phyloP scores from a whole-genome alignment of 192 early-diverging fungal species.

The Phycomyces nitens region DNA sequence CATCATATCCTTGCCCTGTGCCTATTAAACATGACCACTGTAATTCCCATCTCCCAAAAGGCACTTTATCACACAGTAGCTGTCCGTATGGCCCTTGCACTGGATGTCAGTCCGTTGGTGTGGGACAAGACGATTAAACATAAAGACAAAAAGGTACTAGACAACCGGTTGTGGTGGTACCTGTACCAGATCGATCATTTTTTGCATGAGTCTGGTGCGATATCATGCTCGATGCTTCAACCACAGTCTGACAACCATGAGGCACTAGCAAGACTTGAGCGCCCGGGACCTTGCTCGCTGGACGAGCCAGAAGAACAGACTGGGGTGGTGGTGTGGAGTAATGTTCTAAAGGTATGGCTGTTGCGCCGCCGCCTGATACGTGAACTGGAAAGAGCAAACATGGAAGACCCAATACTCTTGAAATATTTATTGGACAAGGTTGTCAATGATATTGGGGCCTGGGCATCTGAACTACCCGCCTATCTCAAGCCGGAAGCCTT shows the following conservation, averaged over 20 bases:
- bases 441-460: background rate
- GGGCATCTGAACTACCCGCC: conserved; percentile 10
- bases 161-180: conserved; percentile 27
- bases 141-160: conserved; percentile 17
- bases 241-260: conserved; percentile 22
- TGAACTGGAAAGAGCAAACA: conserved; percentile 14
- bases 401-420: background rate
- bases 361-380: conserved; percentile 16
- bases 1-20: conserved; percentile 23
- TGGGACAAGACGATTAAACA: background rate
- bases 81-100: conserved; percentile 21
- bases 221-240: conserved; percentile 21
- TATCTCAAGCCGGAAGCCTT: conserved; percentile 6
- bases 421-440: conserved; percentile 7
- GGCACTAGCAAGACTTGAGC: conserved; percentile 5
- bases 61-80: conserved; percentile 23
- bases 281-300: conserved; percentile 18
- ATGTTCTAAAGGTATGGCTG: conserved; percentile 21
- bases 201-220: conserved; percentile 13
- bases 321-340: conserved; percentile 20
- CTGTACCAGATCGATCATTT: conserved; percentile 29
- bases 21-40: conserved; percentile 19
- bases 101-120: conserved; percentile 8
- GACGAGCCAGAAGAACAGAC: conserved; percentile 24
- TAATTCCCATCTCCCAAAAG: conserved; percentile 12